Evolutionary conservation across 2,329 filamentous ascomycete genomes (phyloP), one percentile per base, ranked within the genome.

Genomic region (Amauroascus verrucosus): DNA sequence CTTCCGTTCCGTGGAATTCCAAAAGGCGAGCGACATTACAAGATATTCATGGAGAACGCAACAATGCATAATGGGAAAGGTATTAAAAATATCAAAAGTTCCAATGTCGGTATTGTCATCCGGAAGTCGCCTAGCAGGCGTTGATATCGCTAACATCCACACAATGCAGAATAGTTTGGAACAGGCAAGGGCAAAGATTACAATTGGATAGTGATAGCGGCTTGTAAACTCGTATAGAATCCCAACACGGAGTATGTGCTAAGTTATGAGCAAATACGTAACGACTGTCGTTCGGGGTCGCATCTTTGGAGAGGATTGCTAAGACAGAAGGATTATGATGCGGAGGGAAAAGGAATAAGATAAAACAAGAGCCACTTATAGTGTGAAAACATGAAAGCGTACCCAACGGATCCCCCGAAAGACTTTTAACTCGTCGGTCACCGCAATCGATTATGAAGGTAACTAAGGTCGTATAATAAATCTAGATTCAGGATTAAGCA

Each of bases 401-500:
- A 24, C 24, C n/a, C 16, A 33, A 30, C 30, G 11, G 41, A 41
- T 7, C 35, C 37, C 48, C 37, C 6, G 16, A 50, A 50, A 43
- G 14, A 14, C 30, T 28, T 18, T 18, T 14, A 35, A 20, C 45
- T 14, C n/a, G 16, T 28, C 13, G 14, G 9, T 38, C 7, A 13
- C 30, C 20, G 38, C n/a, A 8, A 38, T 2, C 2, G 18, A 11
- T 5, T 11, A 8, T 8, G 5, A 51, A n/a, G 41, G 3, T 43
- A 51, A 51, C 48, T 28, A 41, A 41, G 26, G 13, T 26, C 22
- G n/a, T 45, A 28, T 7, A 13, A 30, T 45, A 50, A 38, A 41
- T 14, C 11, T 50, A 33, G 28, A 43, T 44, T 50, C 13, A 41
- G 16, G 13, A 33, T 24, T 1, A 28, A 32, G 9, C 14, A 20